A percentile compares a stretch with the other conserved stretches of the same genome.
phyloP scores from a whole-genome alignment of 345 rosid genomes.

The Anacardium occidentale region DNA sequence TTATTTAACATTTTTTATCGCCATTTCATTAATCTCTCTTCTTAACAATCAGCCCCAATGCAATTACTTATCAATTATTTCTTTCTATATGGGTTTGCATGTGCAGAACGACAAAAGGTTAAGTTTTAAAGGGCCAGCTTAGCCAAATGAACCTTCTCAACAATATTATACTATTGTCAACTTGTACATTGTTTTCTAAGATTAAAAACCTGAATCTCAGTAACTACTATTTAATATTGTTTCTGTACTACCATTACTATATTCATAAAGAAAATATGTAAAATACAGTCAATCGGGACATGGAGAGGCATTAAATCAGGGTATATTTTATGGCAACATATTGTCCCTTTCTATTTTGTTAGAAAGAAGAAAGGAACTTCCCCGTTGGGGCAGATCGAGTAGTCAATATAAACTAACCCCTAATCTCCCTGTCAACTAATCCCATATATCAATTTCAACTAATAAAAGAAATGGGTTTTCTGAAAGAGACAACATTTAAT shows the following conservation, averaged over 20 bases:
- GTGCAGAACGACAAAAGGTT: slow-evolving; percentile 32
- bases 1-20: slow-evolving; percentile 10
- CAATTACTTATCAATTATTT: not conserved
- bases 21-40: slow-evolving; percentile 4
- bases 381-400: not conserved
- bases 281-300: not conserved
- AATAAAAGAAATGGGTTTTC: not conserved
- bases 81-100: slow-evolving; percentile 23
- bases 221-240: slow-evolving; percentile 3
- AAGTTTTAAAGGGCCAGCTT: slow-evolving; percentile 17
- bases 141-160: slow-evolving; percentile 24
- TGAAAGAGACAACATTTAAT: not conserved
- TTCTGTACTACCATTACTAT: not conserved
- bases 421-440: not conserved
- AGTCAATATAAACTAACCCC: slow-evolving; percentile 12
- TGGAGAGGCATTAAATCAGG: not conserved
- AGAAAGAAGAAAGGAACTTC: not conserved
- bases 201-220: slow-evolving; percentile 21
- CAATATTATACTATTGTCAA: slow-evolving; percentile 18
- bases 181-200: slow-evolving; percentile 18
- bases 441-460: not conserved
- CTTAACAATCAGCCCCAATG: slow-evolving; percentile 9
- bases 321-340: not conserved
- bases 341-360: slow-evolving; percentile 3
- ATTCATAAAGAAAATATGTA: not conserved